Evolutionary conservation across 1,284 basidiomycete genomes (phyloP).

Genomic region (Trichosporon sp.): DNA sequence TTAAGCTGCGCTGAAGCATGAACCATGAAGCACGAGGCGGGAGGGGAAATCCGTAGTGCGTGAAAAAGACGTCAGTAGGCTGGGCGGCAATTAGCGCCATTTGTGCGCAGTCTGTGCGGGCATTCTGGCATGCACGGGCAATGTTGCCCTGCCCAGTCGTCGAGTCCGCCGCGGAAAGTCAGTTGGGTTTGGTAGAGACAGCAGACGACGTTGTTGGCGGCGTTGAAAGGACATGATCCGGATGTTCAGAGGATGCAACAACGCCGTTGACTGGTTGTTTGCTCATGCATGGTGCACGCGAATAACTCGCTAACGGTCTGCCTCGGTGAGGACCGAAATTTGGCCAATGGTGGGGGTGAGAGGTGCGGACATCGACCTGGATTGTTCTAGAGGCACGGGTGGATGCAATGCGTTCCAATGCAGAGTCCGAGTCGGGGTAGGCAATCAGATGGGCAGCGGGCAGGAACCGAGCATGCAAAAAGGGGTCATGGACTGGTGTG

Average conservation of each 20-base stretch:
- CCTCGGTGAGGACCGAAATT: background rate
- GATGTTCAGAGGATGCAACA: background rate
- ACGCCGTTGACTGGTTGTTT: background rate
- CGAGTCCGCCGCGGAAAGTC: background rate
- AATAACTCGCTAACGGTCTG: background rate
- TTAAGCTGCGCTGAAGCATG: no score
- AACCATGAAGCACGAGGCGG: no score
- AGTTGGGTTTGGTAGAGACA: background rate
- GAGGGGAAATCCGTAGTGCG: no score
- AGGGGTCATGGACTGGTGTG: background rate
- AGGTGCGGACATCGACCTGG: background rate
- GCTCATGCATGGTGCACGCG: background rate
- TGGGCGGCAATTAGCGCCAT: background rate
- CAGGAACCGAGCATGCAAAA: background rate
- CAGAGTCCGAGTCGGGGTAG: background rate
- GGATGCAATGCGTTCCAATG: background rate
- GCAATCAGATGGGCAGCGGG: background rate
- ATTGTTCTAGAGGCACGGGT: conserved; percentile 10
- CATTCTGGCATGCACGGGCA: background rate
- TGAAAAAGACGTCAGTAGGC: background rate
- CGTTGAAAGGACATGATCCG: background rate
- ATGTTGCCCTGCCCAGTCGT: background rate
- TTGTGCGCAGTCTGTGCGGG: background rate
- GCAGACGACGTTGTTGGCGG: background rate
- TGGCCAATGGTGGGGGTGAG: background rate